Base-by-base conservation (phyloP, 2,329 filamentous ascomycete genomes). In the Clonostachys solani region DNA sequence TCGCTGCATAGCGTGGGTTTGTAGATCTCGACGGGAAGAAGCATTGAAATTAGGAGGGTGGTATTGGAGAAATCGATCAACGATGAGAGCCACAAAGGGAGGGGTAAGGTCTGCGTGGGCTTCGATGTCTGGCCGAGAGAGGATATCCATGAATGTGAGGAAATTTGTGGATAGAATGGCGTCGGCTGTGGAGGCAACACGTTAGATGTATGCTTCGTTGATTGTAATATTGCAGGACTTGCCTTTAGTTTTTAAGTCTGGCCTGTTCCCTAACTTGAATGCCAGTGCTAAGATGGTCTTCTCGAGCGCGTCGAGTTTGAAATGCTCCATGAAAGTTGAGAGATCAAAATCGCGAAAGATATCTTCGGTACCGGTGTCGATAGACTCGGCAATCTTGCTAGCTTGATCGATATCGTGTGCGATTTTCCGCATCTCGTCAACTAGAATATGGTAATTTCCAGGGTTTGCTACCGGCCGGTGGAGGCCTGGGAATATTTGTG, bases 301-400 rank as follows among this genome's bases (percentile, higher is more conserved):
- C 60, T 91, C 84, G 42, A 96, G 68, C 10, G 90, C 84, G 69
- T 96, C 92, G 46, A 96, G 78, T 63, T 92, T 91, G 74, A 99
- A 99, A 66, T 97, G 92, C 53, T 95, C 88, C 77, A 97, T 85
- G 63, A 99, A 97, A 3, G 87, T 89, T 3, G 89, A 87, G n/a
- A 99, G 79, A 63, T 99, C 92, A 59, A 99, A 96, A 63, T 97
- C 92, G 49, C 91, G 87, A 65, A 96, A 96, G 50, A 96, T 82
- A 57, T 99, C 92, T 58, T 94, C 91, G 56, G 94, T 92, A 17
- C 84, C 89, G 2, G 84, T 86, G 66, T 96, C 92, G 62, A 99
- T 87, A 17, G 92, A 88, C 65, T 97, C 92, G 50, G 92, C 92
- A 61, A 99, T 95, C 69, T 90, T 95, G 57, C 83, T 80, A 44